Conservation (phyloP, 106 monocot species). For the Dioscorea dumetorum region DNA sequence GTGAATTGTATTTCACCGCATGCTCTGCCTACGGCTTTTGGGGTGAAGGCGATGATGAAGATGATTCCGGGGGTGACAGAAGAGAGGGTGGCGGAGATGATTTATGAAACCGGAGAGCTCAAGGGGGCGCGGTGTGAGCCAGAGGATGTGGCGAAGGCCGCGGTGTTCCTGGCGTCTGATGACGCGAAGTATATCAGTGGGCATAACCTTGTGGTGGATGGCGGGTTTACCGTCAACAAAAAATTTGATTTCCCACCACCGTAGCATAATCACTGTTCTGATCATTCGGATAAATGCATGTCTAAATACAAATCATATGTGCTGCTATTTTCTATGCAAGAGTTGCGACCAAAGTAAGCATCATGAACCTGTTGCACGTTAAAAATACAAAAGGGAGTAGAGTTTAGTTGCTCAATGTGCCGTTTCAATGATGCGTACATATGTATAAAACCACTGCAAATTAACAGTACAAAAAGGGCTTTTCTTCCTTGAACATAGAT, state of each 20-base stretch:
- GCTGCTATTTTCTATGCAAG: too few relatives aligned
- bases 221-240: conserved; percentile 42
- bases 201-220: conserved; percentile 70
- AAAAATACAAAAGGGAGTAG: too few relatives aligned
- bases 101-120: conserved; percentile 19
- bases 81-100: conserved; percentile 10
- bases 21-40: conserved; percentile 29
- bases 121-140: conserved; percentile 33
- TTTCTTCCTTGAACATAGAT: too few relatives aligned
- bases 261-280: too few relatives aligned
- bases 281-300: too few relatives aligned
- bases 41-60: conserved; percentile 18
- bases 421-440: too few relatives aligned
- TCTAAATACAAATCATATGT: too few relatives aligned
- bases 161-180: conserved; percentile 54
- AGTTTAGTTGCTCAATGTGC: too few relatives aligned
- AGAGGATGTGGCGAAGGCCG: conserved; percentile 49
- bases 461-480: too few relatives aligned
- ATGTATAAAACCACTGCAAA: too few relatives aligned
- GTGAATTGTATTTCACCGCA: conserved; percentile 50
- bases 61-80: conserved; percentile 10
- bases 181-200: conserved; percentile 62
- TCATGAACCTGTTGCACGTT: too few relatives aligned
- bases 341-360: too few relatives aligned
- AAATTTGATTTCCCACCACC: conserved; percentile 1